Percentiles rank a stretch among this genome's conserved stretches.
Conservation (phyloP, 2,329 filamentous ascomycete species). For the Fusarium abutilonis region DNA sequence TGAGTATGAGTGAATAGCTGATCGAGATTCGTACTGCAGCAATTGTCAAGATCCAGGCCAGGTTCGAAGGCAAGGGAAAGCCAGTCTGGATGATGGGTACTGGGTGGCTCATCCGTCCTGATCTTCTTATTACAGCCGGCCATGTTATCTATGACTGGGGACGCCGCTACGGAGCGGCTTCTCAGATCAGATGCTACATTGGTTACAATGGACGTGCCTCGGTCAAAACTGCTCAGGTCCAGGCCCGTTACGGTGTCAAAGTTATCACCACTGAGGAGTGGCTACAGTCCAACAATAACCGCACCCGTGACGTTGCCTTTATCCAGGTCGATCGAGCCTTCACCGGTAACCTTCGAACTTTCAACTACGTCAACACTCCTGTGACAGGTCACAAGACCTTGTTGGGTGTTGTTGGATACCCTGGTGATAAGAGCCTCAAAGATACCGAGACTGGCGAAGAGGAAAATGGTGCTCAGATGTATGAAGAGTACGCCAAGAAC, state of each 20-base stretch:
- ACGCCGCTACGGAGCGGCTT: conserved; percentile 33
- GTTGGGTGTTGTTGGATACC: conserved; percentile 50
- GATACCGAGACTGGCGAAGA: conserved; percentile 5
- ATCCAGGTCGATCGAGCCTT: conserved; percentile 27
- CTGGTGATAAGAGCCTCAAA: conserved; percentile 42
- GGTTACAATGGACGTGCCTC: conserved; percentile 44
- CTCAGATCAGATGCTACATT: conserved; percentile 48
- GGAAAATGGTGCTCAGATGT: conserved; percentile 48
- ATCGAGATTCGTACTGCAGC: background rate
- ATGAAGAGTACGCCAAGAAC: conserved; percentile 44
- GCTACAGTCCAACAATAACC: conserved; percentile 21
- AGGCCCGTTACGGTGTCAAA: background rate
- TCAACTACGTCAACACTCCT: conserved; percentile 38
- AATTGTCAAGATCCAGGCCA: conserved; percentile 33
- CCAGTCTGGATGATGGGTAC: conserved; percentile 36
- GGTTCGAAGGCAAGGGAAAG: conserved; percentile 19
- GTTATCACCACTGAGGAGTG: conserved; percentile 41
- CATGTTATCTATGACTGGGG: conserved; percentile 40
- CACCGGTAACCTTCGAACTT: conserved; percentile 38
- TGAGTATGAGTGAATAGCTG: background rate
- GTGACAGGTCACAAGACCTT: background rate
- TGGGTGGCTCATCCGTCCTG: conserved; percentile 20
- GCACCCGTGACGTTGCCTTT: conserved; percentile 41
- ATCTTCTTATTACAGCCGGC: conserved; percentile 27
- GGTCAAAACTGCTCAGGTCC: background rate